Evolutionary conservation across 495 filamentous ascomycete genomes (phyloP).

Genomic region (Hyphodiscus hymeniophilus): DNA sequence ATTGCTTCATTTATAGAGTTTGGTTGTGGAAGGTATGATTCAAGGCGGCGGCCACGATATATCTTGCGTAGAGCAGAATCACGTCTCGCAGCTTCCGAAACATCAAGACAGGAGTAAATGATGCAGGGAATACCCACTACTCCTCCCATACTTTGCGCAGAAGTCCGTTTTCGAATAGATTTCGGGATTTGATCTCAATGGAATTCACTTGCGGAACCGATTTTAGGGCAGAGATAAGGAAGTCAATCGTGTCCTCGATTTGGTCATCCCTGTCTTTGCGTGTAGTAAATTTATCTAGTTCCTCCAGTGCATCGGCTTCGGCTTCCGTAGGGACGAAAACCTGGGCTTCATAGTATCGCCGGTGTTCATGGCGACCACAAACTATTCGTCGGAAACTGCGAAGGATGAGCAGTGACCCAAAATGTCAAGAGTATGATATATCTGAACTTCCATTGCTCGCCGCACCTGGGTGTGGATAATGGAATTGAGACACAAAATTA

Average conservation of each 20-base stretch:
- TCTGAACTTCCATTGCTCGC: too few relatives aligned
- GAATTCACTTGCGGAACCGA: not conserved
- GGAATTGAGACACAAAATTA: too few relatives aligned
- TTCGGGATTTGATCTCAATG: conserved; percentile 1
- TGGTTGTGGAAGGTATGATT: too few relatives aligned
- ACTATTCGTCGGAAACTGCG: conserved; percentile 9
- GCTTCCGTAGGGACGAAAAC: conserved; percentile 9
- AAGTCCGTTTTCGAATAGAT: conserved; percentile 5
- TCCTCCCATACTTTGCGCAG: conserved; percentile 14
- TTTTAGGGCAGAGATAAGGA: not conserved
- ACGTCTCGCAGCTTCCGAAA: too few relatives aligned
- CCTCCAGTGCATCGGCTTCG: conserved; percentile 5
- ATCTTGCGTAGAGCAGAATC: too few relatives aligned
- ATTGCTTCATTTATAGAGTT: too few relatives aligned
- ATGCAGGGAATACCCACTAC: too few relatives aligned
- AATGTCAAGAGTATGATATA: too few relatives aligned
- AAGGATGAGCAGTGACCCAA: too few relatives aligned
- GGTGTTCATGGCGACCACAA: not conserved
- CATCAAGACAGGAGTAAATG: too few relatives aligned
- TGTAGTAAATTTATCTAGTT: conserved; percentile 6
- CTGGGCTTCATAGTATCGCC: not conserved
- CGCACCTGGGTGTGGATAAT: too few relatives aligned
- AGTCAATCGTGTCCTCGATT: not conserved
- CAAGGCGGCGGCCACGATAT: too few relatives aligned
- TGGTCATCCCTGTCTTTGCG: conserved; percentile 2